Evolutionary conservation across 345 rosid genomes (phyloP).

Genomic region (Eucalyptus tenuipes): DNA sequence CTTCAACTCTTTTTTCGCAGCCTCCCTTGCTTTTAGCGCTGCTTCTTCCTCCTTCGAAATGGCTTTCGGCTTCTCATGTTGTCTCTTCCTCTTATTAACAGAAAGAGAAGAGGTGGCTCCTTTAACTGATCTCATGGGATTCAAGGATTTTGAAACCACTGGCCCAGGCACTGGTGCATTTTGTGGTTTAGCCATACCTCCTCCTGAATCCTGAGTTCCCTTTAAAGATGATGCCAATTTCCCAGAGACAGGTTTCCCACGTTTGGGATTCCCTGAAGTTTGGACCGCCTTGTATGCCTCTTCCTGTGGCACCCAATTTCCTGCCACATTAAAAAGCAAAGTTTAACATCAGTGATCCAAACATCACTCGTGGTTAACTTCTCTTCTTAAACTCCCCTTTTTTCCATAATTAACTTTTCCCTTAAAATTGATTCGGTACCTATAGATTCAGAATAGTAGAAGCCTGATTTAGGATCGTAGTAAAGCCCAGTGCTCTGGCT

Average conservation of each 20-base stretch:
- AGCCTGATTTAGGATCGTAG: conserved; percentile 78
- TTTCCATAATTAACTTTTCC: background rate
- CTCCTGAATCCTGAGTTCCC: conserved; percentile 13
- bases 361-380: background rate
- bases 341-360: background rate
- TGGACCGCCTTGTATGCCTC: conserved; percentile 60
- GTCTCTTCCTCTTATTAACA: conserved; percentile 62
- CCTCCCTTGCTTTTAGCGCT: conserved; percentile 88
- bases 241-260: conserved; percentile 20
- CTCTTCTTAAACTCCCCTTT: background rate
- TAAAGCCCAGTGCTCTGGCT: conserved; percentile 42
- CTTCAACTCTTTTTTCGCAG: conserved; percentile 89
- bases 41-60: conserved; percentile 66
- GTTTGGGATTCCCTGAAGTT: conserved; percentile 18
- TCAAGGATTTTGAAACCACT: conserved; percentile 47
- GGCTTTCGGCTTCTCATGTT: conserved; percentile 49
- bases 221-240: conserved; percentile 15
- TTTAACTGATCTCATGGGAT: conserved; percentile 53
- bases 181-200: conserved; percentile 6
- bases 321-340: conserved; percentile 35
- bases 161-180: conserved; percentile 43
- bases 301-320: conserved; percentile 77
- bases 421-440: conserved; percentile 18
- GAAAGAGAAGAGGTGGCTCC: conserved; percentile 59
- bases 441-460: conserved; percentile 73